Evolutionary conservation across 306 rosid genomes (phyloP).

Genomic region (Lupinus albus): DNA sequence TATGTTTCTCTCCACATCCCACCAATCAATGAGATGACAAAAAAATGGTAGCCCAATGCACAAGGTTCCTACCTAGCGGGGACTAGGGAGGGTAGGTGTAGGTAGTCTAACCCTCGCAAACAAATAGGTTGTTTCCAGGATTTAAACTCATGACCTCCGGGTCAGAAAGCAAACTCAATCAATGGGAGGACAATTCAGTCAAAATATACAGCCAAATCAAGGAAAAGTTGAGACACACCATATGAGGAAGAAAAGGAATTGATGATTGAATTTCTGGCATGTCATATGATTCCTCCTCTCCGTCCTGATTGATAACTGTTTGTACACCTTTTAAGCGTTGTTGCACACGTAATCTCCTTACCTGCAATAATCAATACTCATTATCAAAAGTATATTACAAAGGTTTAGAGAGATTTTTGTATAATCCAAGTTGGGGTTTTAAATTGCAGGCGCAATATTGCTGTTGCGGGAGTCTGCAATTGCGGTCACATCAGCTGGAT

Average conservation of each 20-base stretch:
- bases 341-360: slow-evolving; percentile 89
- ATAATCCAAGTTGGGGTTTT: neutral
- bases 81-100: too few relatives aligned
- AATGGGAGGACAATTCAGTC: neutral
- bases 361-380: slow-evolving; percentile 49
- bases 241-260: slow-evolving; percentile 80
- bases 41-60: too few relatives aligned
- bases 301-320: slow-evolving; percentile 42
- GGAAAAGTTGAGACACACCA: slow-evolving; percentile 59
- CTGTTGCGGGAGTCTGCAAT: too few relatives aligned
- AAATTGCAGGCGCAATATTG: too few relatives aligned
- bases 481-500: too few relatives aligned
- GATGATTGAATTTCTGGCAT: slow-evolving; percentile 94
- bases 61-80: too few relatives aligned
- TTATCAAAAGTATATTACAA: slow-evolving; percentile 1
- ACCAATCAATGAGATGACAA: slow-evolving; percentile 4
- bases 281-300: slow-evolving; percentile 70
- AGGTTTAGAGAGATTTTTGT: neutral
- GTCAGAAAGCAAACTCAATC: too few relatives aligned
- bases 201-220: slow-evolving; percentile 12
- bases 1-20: slow-evolving; percentile 22
- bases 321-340: slow-evolving; percentile 59
- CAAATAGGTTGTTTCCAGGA: too few relatives aligned
- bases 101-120: too few relatives aligned
- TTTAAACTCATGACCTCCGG: too few relatives aligned